These are phyloP conservation scores for Sanghuangporus weigelae DNA, from an alignment of 1,284 basidiomycete species.

Conservation along the genomic window DNA sequence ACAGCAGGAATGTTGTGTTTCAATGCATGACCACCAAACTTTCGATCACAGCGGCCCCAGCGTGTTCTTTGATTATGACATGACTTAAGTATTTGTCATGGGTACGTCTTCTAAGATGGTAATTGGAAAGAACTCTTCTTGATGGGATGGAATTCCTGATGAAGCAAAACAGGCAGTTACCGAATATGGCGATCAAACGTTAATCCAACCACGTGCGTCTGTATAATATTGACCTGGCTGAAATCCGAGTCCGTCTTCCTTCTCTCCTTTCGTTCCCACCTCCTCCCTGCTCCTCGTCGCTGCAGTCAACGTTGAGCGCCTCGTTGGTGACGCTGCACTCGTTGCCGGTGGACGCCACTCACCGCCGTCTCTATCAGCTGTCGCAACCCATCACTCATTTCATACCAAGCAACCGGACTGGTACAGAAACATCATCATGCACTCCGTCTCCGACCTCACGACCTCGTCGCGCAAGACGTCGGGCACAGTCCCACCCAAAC, in stretches of 20 bases:
- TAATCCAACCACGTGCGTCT: background rate
- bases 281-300: background rate
- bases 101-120: too few relatives aligned
- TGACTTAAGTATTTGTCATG: too few relatives aligned
- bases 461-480: constrained; percentile 79
- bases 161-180: background rate
- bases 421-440: constrained; percentile 34
- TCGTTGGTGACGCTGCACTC: background rate
- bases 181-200: background rate
- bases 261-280: background rate
- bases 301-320: background rate
- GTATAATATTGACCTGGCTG: background rate
- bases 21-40: background rate
- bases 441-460: constrained; percentile 84
- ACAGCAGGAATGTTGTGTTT: background rate
- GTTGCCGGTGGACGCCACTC: background rate
- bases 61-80: too few relatives aligned
- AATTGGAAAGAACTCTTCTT: too few relatives aligned
- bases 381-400: background rate
- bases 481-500: constrained; percentile 83
- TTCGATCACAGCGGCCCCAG: too few relatives aligned
- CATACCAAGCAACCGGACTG: background rate
- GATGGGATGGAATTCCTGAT: background rate
- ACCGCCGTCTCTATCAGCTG: background rate
- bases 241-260: background rate